These are phyloP conservation scores for Chrysoporthe puriensis DNA, from an alignment of 2,329 filamentous ascomycete species.

Conservation along the genomic window DNA sequence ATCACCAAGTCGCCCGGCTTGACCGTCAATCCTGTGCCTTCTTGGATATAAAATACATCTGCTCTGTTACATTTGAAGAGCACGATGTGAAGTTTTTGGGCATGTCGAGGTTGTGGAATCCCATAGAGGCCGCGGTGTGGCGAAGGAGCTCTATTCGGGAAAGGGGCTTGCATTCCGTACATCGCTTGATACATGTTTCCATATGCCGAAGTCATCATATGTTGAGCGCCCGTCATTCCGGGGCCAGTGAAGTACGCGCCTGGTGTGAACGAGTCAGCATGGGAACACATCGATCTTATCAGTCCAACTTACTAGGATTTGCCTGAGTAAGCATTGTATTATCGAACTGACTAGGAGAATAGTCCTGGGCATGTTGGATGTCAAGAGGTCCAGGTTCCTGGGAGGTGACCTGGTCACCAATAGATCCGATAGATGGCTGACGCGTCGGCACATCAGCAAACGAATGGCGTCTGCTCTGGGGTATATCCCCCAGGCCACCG, in stretches of 20 bases:
- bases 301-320: slow-evolving; percentile 36
- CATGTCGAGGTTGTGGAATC: slow-evolving; percentile 63
- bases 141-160: slow-evolving; percentile 57
- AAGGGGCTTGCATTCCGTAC: slow-evolving; percentile 50
- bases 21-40: slow-evolving; percentile 88
- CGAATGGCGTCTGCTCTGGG: slow-evolving; percentile 79
- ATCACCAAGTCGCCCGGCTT: slow-evolving; percentile 94
- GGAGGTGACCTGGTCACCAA: slow-evolving; percentile 53
- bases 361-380: slow-evolving; percentile 48
- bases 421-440: slow-evolving; percentile 65
- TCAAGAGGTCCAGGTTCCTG: slow-evolving; percentile 53
- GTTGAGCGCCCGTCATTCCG: slow-evolving; percentile 38
- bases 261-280: slow-evolving; percentile 36
- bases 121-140: slow-evolving; percentile 66
- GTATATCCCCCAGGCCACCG: slow-evolving; percentile 61
- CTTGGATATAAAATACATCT: slow-evolving; percentile 96
- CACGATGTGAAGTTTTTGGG: slow-evolving; percentile 82
- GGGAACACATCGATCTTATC: slow-evolving; percentile 34
- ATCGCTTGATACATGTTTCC: slow-evolving; percentile 50
- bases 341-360: slow-evolving; percentile 45
- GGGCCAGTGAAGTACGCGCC: slow-evolving; percentile 45
- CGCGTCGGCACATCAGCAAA: slow-evolving; percentile 71
- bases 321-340: slow-evolving; percentile 37
- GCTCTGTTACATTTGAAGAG: slow-evolving; percentile 95
- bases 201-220: slow-evolving; percentile 43